Conservation (phyloP, 78 protist species). For the Dictyostelium capitatum region DNA sequence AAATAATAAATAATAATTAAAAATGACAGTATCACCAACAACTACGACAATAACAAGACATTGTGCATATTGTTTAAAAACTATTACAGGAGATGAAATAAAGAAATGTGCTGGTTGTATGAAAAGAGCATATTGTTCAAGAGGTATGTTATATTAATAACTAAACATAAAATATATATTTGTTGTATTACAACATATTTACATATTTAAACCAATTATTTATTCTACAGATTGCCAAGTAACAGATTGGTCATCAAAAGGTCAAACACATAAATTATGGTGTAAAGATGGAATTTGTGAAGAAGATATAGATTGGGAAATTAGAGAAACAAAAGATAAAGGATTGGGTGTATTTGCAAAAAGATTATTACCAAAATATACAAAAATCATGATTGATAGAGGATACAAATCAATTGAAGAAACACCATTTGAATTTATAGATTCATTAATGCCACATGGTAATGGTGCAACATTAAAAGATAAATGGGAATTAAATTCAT, state of each 20-base stretch:
- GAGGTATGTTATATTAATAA: no score
- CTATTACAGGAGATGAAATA: conserved; percentile 6
- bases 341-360: conserved; percentile 51
- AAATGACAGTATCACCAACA: neutral
- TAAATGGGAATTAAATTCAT: conserved; percentile 46
- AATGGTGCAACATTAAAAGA: conserved; percentile 15
- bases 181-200: no score
- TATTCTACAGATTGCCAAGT: conserved; percentile 58
- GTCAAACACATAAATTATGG: conserved; percentile 37
- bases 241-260: conserved; percentile 14
- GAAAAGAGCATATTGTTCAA: conserved; percentile 7
- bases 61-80: conserved; percentile 41
- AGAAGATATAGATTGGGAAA: conserved; percentile 52
- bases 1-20: no score
- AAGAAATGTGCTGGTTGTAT: conserved; percentile 50
- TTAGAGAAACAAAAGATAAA: conserved; percentile 11
- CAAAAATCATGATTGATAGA: conserved; percentile 39
- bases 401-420: conserved; percentile 39
- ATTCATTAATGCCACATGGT: conserved; percentile 28
- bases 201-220: no score
- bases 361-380: conserved; percentile 30
- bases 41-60: conserved; percentile 7
- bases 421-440: conserved; percentile 9
- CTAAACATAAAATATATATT: no score
- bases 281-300: conserved; percentile 40